Evolutionary conservation across 2,329 filamentous ascomycete species (phyloP).

Genomic region (Pleoardoris graminearum): DNA sequence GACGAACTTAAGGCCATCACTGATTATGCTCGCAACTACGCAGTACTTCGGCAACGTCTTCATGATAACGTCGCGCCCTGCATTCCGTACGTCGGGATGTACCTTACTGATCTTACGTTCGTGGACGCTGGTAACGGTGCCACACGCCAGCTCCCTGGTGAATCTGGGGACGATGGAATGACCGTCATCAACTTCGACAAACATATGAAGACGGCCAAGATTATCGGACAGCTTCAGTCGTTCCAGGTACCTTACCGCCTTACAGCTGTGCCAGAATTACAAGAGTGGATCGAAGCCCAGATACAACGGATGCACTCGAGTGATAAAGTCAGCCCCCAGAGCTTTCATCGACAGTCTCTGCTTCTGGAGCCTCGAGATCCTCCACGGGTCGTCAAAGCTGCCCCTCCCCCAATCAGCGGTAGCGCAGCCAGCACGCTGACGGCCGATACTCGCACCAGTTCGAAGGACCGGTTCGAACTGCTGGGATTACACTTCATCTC

Average conservation of each 20-base stretch:
- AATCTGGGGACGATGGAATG: conserved; percentile 63
- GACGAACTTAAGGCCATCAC: conserved; percentile 81
- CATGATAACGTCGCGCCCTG: conserved; percentile 88
- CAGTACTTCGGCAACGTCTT: conserved; percentile 78
- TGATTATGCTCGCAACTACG: conserved; percentile 89
- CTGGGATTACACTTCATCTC: conserved; percentile 43
- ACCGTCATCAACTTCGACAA: conserved; percentile 98
- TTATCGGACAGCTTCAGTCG: conserved; percentile 91
- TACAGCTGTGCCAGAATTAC: conserved; percentile 80
- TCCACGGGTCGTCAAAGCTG: conserved; percentile 30
- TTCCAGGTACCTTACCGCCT: conserved; percentile 94
- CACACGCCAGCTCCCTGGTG: conserved; percentile 71
- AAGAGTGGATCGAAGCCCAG: conserved; percentile 88
- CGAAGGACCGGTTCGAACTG: conserved; percentile 45
- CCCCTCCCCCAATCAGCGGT: conserved; percentile 31
- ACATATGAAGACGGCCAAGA: conserved; percentile 89
- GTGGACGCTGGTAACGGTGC: conserved; percentile 91
- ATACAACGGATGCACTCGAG: conserved; percentile 72
- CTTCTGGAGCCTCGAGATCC: conserved; percentile 75
- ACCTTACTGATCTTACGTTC: conserved; percentile 94
- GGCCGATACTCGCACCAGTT: conserved; percentile 33
- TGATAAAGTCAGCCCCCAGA: conserved; percentile 65
- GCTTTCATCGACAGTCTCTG: conserved; percentile 80
- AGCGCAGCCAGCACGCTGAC: conserved; percentile 29
- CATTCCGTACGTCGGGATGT: conserved; percentile 93